phyloP scores from a whole-genome alignment of 2,329 filamentous ascomycete genomes.

The Orbilia ellipsospora region DNA sequence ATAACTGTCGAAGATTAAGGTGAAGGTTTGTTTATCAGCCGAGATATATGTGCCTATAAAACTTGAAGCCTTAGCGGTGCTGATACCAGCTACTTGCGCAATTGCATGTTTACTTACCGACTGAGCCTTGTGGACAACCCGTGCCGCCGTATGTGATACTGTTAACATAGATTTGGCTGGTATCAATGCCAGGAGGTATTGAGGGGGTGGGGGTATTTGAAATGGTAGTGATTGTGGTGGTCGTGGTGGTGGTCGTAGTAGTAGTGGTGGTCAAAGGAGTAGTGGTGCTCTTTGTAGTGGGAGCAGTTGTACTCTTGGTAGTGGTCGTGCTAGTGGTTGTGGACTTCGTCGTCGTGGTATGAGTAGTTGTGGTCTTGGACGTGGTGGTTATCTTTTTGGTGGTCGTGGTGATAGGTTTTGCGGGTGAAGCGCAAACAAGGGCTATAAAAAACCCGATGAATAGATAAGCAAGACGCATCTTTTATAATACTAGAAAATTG shows the following conservation, averaged over 20 bases:
- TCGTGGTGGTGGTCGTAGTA: background rate
- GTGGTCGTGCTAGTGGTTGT: constrained; percentile 17
- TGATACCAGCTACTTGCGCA: background rate
- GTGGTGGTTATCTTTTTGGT: background rate
- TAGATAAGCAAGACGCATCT: constrained; percentile 8
- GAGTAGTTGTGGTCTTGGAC: too few relatives aligned
- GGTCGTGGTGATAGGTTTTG: background rate
- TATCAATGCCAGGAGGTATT: constrained; percentile 27
- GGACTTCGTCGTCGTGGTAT: constrained; percentile 4
- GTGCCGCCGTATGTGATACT: constrained; percentile 39
- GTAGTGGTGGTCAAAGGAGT: constrained; percentile 1
- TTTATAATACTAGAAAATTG: background rate
- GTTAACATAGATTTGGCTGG: constrained; percentile 31
- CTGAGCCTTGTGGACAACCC: constrained; percentile 36
- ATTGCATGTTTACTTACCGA: constrained; percentile 11
- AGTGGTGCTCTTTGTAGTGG: background rate
- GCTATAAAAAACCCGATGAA: background rate
- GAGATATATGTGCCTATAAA: constrained; percentile 33
- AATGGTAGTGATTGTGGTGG: constrained; percentile 1
- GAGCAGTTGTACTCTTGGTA: background rate
- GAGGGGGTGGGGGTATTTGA: constrained; percentile 28
- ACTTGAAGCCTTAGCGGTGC: background rate
- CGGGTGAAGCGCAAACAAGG: constrained; percentile 3
- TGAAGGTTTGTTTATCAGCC: constrained; percentile 61
- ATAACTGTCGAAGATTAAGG: constrained; percentile 68